Evolutionary conservation across 306 rosid species (phyloP).

Genomic region (Quillaja saponaria): DNA sequence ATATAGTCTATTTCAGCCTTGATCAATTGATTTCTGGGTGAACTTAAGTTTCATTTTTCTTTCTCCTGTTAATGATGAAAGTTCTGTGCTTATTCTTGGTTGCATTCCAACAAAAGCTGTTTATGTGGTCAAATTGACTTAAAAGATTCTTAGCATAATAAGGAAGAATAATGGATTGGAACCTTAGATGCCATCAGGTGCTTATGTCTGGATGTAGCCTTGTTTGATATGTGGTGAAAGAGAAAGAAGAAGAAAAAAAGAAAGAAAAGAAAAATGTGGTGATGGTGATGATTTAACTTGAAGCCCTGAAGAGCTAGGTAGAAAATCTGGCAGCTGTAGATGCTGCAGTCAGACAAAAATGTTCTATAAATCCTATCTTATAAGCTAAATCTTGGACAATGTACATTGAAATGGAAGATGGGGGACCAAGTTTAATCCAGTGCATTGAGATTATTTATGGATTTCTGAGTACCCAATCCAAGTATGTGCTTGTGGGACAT

Average conservation of each 20-base stretch:
- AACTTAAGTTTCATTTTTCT: conserved; percentile 5
- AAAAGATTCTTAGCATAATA: conserved; percentile 1
- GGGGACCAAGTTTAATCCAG: conserved; percentile 12
- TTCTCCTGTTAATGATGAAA: conserved; percentile 11
- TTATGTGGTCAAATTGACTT: conserved; percentile 1
- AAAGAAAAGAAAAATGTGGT: too few relatives aligned
- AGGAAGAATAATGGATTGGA: conserved; percentile 17
- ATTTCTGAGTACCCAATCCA: conserved; percentile 9
- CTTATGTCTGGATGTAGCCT: too few relatives aligned
- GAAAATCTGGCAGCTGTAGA: too few relatives aligned
- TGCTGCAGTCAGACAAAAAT: too few relatives aligned
- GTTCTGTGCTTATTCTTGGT: background rate
- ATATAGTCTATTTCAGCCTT: too few relatives aligned
- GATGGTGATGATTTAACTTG: background rate
- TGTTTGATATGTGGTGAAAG: too few relatives aligned
- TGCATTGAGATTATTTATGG: conserved; percentile 17
- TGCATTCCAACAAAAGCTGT: conserved; percentile 7
- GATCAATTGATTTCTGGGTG: background rate
- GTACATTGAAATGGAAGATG: conserved; percentile 11
- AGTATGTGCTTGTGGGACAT: too few relatives aligned
- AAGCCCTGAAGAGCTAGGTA: too few relatives aligned
- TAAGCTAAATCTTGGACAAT: too few relatives aligned
- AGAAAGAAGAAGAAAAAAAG: conserved; percentile 17
- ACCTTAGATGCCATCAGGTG: conserved; percentile 8
- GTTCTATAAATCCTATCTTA: too few relatives aligned